Percentiles rank a stretch among this genome's conserved stretches.
These are phyloP conservation scores for Macrolepiota dolichaula DNA, from an alignment of 768 basidiomycete species.

Conservation along the genomic window DNA sequence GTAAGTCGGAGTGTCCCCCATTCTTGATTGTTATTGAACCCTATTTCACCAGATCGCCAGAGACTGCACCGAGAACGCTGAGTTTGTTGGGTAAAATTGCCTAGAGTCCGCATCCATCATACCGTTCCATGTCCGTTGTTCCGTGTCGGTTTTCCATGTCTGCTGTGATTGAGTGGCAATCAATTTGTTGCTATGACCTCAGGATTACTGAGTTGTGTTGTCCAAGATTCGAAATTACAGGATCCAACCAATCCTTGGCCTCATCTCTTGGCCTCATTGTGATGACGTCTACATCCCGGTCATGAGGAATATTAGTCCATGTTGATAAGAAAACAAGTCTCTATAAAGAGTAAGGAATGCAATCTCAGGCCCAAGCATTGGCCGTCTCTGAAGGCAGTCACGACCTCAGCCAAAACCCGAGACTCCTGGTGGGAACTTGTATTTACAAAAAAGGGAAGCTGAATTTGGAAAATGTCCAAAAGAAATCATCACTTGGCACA, in stretches of 20 bases:
- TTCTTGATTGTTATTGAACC: constrained; percentile 2
- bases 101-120: not conserved
- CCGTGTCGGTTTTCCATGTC: constrained; percentile 2
- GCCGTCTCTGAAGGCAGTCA: no score
- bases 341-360: no score
- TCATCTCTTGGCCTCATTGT: no score
- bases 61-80: constrained; percentile 57
- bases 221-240: not conserved
- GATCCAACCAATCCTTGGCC: no score
- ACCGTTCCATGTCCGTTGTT: not conserved
- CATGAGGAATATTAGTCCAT: no score
- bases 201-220: not conserved
- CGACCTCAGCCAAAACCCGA: no score
- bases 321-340: no score
- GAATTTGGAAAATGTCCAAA: not conserved
- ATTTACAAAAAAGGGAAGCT: not conserved
- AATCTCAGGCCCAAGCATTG: no score
- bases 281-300: no score
- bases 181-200: not conserved
- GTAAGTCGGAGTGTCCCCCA: constrained; percentile 39
- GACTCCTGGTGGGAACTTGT: not conserved
- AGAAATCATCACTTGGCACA: not conserved
- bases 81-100: constrained; percentile 42
- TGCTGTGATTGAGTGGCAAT: constrained; percentile 5
- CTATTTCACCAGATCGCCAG: constrained; percentile 49